phyloP scores from a whole-genome alignment of 805 yeast genomes.

The Wickerhamiella hasegawae region DNA sequence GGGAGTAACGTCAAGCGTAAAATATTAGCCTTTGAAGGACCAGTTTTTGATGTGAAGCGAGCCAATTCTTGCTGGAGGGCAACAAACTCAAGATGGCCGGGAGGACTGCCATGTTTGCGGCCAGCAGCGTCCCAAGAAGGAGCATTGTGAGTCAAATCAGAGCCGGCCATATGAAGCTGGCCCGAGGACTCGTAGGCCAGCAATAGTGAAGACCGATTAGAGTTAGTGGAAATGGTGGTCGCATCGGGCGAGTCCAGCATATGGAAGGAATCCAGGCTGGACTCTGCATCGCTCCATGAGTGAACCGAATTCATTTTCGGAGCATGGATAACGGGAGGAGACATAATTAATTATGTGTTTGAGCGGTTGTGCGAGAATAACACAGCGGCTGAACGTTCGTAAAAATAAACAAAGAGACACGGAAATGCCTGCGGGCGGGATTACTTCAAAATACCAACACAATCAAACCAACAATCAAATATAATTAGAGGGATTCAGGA shows the following conservation, averaged over 20 bases:
- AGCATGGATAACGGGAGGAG: too few species aligned
- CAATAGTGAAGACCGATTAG: constrained; percentile 3
- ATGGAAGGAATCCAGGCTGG: constrained; percentile 1
- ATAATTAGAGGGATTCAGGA: too few species aligned
- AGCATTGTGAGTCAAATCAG: not conserved
- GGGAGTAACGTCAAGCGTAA: constrained; percentile 29
- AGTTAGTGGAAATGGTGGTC: constrained; percentile 6
- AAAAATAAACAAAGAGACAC: too few species aligned
- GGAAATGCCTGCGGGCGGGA: too few species aligned
- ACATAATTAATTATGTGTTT: too few species aligned
- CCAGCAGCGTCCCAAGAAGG: not conserved
- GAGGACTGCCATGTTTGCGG: not conserved
- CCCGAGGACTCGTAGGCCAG: not conserved
- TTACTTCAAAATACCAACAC: too few species aligned
- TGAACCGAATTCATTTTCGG: not conserved
- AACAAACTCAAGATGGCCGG: constrained; percentile 7
- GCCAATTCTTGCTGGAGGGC: constrained; percentile 9
- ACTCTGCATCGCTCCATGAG: constrained; percentile 4
- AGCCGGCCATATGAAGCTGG: too few species aligned
- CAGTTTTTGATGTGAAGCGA: constrained; percentile 7
- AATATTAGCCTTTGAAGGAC: constrained; percentile 19
- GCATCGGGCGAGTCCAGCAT: constrained; percentile 7
- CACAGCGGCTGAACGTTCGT: too few species aligned
- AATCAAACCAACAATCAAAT: too few species aligned
- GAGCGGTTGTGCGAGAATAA: too few species aligned